phyloP scores from a whole-genome alignment of 805 yeast genomes.

The Sugiyamaella boreocaroliniensis region DNA sequence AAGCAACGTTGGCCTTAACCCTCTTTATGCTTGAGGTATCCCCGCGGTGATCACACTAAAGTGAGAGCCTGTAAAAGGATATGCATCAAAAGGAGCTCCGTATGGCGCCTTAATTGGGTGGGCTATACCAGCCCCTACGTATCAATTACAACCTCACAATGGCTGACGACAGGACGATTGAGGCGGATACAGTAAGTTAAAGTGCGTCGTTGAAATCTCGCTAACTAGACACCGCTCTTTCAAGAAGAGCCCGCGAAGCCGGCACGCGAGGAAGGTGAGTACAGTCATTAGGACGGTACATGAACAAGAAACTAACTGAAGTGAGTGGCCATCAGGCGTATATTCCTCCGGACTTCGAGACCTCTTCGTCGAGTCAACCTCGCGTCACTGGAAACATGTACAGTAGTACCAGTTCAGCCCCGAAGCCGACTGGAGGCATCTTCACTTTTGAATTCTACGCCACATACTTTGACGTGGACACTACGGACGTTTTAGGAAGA shows the following conservation, averaged over 20 bases:
- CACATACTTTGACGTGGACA: constrained; percentile 62
- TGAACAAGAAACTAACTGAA: background rate
- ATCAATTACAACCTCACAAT: background rate
- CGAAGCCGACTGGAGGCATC: constrained; percentile 36
- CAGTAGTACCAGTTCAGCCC: background rate
- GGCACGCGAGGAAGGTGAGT: constrained; percentile 6
- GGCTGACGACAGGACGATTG: constrained; percentile 8
- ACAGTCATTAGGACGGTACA: no score
- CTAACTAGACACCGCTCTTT: constrained; percentile 3
- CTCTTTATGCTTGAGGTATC: no score
- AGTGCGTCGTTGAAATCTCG: background rate
- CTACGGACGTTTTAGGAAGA: constrained; percentile 52
- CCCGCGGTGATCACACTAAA: no score
- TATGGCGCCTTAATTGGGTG: background rate
- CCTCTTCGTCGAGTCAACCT: constrained; percentile 10
- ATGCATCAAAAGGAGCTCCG: background rate
- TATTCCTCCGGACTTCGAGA: constrained; percentile 30
- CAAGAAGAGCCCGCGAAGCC: background rate
- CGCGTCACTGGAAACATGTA: constrained; percentile 11
- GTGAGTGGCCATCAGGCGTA: constrained; percentile 28
- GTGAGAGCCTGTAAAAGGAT: no score
- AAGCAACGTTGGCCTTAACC: no score
- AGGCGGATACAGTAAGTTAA: constrained; percentile 10
- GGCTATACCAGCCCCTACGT: background rate
- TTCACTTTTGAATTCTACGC: constrained; percentile 56